These are phyloP conservation scores for Adansonia grandidieri DNA, from an alignment of 441 rosid species.

Conservation along the genomic window DNA sequence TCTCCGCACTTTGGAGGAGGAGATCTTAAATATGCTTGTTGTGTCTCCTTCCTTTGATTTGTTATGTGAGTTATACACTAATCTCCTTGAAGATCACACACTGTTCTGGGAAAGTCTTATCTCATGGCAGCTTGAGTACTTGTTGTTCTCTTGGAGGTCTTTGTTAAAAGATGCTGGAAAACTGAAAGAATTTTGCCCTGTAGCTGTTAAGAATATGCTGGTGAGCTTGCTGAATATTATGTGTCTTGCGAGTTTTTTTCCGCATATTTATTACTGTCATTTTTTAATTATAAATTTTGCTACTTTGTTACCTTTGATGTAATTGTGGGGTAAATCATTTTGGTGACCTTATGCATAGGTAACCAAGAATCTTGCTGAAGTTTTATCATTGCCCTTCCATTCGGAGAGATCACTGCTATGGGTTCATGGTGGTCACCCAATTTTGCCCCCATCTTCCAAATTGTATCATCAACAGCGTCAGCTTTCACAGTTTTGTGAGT, in stretches of 20 bases:
- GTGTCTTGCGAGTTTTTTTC: slow-evolving; percentile 10
- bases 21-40: slow-evolving; percentile 57
- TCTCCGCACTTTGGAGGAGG: slow-evolving; percentile 63
- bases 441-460: slow-evolving; percentile 61
- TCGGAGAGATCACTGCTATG: slow-evolving; percentile 80
- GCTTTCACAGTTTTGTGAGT: slow-evolving; percentile 61
- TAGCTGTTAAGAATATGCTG: slow-evolving; percentile 55
- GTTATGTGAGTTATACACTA: slow-evolving; percentile 52
- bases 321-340: slow-evolving; percentile 2
- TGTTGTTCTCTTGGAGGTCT: slow-evolving; percentile 64
- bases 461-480: slow-evolving; percentile 59
- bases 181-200: slow-evolving; percentile 55
- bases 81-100: slow-evolving; percentile 73
- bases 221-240: slow-evolving; percentile 47
- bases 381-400: slow-evolving; percentile 45
- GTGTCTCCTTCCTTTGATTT: slow-evolving; percentile 56
- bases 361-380: slow-evolving; percentile 54
- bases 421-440: slow-evolving; percentile 96
- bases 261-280: slow-evolving; percentile 14
- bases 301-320: slow-evolving; percentile 6
- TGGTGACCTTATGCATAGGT: slow-evolving; percentile 45
- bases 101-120: slow-evolving; percentile 68
- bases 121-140: slow-evolving; percentile 52
- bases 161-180: slow-evolving; percentile 70
- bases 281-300: slow-evolving; percentile 4